Evolutionary conservation across 2,329 filamentous ascomycete species (phyloP), one percentile per base, ranked within the genome.

Genomic region (Pseudocercospora musae): DNA sequence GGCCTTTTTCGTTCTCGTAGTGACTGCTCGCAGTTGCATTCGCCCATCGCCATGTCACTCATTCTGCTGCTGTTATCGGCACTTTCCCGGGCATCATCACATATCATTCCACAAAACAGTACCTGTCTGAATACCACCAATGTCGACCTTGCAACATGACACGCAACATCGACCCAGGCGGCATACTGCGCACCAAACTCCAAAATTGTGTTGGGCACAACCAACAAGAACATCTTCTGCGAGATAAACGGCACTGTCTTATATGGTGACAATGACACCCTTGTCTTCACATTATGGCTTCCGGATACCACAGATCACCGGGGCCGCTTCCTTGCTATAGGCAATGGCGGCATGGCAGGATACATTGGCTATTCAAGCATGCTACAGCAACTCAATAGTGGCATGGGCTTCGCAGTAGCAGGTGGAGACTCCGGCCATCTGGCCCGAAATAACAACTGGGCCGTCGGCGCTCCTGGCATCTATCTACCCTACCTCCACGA

Each of bases 321-420:
- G 40, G 62, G 61, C 46, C 66, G 70, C 0, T 73, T 73, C 63
- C 65, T 73, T 44, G 70, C 71, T 10, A 69, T 73, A 2, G 71
- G 70, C 33, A 70, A 72, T 56, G 70, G 69, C 11, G 70, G 71
- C 31, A 70, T 73, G 67, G 70, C 71, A 5, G 71, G 71, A 15
- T 55, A 37, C 4, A 68, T 72, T 31, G 69, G 70, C 49, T 64
- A 63, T n/a, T 44, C 25, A 11, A 60, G 60, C 18, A 68, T 73
- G 68, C 61, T 72, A 25, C 55, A 52, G 9, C 66, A 73, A 48
- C 60, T 72, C 7, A 71, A 72, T 37, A 64, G 60, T n/a, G 70
- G 70, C 1, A 23, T 70, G 21, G 68, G 68, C 10, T 68, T 72
- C 42, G 70, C 70, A 4, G 66, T 72, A 9, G 68, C 70, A 3